A percentile compares a stretch with the other conserved stretches of the same genome.
Evolutionary conservation across 768 basidiomycete species (phyloP).

Genomic region (Kwoniella sp.): DNA sequence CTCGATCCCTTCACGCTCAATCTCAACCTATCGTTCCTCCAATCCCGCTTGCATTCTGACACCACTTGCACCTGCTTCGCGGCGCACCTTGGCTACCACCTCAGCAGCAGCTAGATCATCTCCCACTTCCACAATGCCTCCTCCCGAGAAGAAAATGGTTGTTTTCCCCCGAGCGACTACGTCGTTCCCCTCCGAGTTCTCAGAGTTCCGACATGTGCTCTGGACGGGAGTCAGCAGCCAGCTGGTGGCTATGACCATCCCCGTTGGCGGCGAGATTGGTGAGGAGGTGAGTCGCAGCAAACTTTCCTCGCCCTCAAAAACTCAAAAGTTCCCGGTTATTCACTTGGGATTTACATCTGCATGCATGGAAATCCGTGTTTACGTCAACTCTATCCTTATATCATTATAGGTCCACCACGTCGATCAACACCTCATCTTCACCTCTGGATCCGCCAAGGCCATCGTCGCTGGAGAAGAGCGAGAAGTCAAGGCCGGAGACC

Average conservation of each 20-base stretch:
- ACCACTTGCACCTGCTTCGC: neutral
- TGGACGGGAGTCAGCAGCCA: conserved; percentile 56
- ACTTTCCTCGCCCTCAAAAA: neutral
- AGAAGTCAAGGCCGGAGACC: conserved; percentile 56
- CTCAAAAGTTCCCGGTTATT: neutral
- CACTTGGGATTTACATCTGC: neutral
- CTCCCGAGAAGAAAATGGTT: conserved; percentile 53
- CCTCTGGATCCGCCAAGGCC: conserved; percentile 55
- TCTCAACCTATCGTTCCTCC: neutral
- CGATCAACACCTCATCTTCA: conserved; percentile 58
- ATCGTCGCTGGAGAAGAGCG: conserved; percentile 58
- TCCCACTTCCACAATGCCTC: conserved; percentile 25
- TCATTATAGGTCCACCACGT: conserved; percentile 53
- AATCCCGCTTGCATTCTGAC: neutral
- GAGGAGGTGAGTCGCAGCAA: conserved; percentile 50
- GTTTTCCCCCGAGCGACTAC: conserved; percentile 54
- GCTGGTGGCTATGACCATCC: conserved; percentile 58
- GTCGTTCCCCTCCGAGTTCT: conserved; percentile 48
- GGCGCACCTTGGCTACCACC: neutral
- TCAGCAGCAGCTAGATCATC: neutral
- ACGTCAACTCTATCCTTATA: neutral
- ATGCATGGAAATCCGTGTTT: too few species aligned
- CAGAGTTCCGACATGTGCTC: conserved; percentile 56
- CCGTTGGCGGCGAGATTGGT: conserved; percentile 58
- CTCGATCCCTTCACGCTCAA: neutral